Base-by-base conservation (phyloP, 139 green algal species). In the Mesostigma viride region DNA sequence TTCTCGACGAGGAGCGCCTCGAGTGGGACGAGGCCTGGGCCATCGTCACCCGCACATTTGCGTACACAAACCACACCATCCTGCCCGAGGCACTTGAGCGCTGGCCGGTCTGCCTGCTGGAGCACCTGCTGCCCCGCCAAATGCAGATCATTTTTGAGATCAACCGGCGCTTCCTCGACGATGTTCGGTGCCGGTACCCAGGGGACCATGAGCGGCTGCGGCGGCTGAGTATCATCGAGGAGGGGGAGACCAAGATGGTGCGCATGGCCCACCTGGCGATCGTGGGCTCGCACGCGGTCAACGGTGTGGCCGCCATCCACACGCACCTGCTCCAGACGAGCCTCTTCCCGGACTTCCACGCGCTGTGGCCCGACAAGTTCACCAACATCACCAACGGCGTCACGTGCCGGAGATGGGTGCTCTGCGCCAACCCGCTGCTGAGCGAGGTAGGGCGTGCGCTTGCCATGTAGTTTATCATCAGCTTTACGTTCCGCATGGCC, bases 111-210 rank as follows among this genome's bases (percentile, higher is more conserved):
- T 58, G 64, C 0, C 67, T 82, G 34, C 20, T 85, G 20, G 35
- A 80, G 60, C n/a, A 45, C 20, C 66, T 85, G 24, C 64, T 85
- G 72, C 93, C 93, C 3, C 85, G 93, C 3, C 89, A 98, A 84
- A 96, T 97, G 89, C 77, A 98, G 81, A 97, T 99, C 74, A 91
- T 99, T 60, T 95, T 95, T 65, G 91, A 97, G 76, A 96, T 99
- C 82, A 96, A 99, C 85, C 95, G 88, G 84, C 85, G 92, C 57
- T 95, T 94, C 81, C 81, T 99, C 77, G 53, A 76, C 30, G 45
- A 74, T n/a, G 72, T 82, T 61, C 35, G 31, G 6, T 22, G 40
- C 6, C n/a, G 51, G 35, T 77, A 72, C 31, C 88, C 86, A 26
- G 86, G 93, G 51, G 86, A 98, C 78, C 89, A 81, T 76, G 81